Evolutionary conservation across 2,329 filamentous ascomycete species (phyloP).

Genomic region (Cladosporium sp.): DNA sequence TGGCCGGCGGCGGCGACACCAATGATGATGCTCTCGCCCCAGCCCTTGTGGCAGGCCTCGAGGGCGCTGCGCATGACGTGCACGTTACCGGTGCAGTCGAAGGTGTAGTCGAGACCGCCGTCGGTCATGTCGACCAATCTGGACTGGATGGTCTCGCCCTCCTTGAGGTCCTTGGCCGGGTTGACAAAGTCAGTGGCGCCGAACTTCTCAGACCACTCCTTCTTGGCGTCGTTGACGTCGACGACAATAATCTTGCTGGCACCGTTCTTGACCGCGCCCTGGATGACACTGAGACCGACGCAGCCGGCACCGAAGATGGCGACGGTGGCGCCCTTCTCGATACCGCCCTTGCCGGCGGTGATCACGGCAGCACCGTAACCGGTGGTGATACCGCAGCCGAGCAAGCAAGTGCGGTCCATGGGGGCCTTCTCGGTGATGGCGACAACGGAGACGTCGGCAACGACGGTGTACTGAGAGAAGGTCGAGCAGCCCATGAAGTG

Average conservation of each 20-base stretch:
- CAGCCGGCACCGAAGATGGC: conserved; percentile 95
- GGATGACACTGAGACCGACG: conserved; percentile 90
- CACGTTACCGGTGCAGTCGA: conserved; percentile 98
- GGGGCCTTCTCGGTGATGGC: conserved; percentile 85
- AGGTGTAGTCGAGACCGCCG: conserved; percentile 97
- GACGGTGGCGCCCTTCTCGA: conserved; percentile 84
- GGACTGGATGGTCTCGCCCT: conserved; percentile 77
- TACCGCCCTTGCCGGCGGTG: conserved; percentile 64
- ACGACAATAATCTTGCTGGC: conserved; percentile 74
- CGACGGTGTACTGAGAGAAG: conserved; percentile 98
- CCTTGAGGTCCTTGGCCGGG: conserved; percentile 61
- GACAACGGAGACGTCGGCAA: conserved; percentile 97
- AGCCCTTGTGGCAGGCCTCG: conserved; percentile 98
- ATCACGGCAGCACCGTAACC: conserved; percentile 95
- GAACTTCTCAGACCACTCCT: conserved; percentile 90
- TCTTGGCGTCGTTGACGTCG: conserved; percentile 83
- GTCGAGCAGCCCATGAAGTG: conserved; percentile 99
- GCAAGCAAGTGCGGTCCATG: conserved; percentile 92
- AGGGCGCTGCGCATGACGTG: conserved; percentile 92
- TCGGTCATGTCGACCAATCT: conserved; percentile 97
- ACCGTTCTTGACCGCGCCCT: conserved; percentile 83
- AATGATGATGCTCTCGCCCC: conserved; percentile 97
- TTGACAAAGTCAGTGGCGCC: conserved; percentile 97
- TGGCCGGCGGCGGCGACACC: conserved; percentile 94
- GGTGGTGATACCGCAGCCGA: conserved; percentile 97